A percentile compares a stretch with the other conserved stretches of the same genome.
phyloP scores from a whole-genome alignment of 140 eudicot genomes.

The Anethum foeniculum region DNA sequence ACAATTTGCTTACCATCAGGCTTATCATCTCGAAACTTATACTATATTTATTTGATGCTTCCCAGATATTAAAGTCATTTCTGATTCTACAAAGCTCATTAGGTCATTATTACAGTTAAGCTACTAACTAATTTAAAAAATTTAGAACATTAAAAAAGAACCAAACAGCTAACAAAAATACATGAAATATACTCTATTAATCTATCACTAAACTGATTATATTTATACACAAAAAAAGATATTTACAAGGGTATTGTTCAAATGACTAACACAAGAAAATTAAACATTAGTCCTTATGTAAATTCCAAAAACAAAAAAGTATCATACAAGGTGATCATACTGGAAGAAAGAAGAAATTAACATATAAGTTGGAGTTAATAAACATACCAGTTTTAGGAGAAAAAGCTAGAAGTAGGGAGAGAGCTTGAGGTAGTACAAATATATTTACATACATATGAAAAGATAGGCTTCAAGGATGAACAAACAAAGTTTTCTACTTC shows the following conservation, averaged over 20 bases:
- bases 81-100: neutral
- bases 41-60: neutral
- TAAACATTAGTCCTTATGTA: neutral
- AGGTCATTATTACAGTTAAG: neutral
- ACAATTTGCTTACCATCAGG: neutral
- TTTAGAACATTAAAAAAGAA: too few species aligned
- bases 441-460: neutral
- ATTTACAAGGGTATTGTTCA: too few species aligned
- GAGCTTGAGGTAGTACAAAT: neutral
- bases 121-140: neutral
- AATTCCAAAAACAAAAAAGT: neutral
- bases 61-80: neutral
- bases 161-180: neutral
- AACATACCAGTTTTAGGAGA: neutral
- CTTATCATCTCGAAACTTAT: neutral
- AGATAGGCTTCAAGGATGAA: neutral
- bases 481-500: neutral
- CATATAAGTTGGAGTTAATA: neutral
- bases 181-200: neutral
- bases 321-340: neutral
- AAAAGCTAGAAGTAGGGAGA: conserved; percentile 1
- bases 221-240: conserved; percentile 1
- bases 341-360: neutral
- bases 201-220: neutral
- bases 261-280: conserved; percentile 4